These are phyloP conservation scores for Podochytrium sp. DNA, from an alignment of 192 early-diverging fungal species.

Conservation along the genomic window DNA sequence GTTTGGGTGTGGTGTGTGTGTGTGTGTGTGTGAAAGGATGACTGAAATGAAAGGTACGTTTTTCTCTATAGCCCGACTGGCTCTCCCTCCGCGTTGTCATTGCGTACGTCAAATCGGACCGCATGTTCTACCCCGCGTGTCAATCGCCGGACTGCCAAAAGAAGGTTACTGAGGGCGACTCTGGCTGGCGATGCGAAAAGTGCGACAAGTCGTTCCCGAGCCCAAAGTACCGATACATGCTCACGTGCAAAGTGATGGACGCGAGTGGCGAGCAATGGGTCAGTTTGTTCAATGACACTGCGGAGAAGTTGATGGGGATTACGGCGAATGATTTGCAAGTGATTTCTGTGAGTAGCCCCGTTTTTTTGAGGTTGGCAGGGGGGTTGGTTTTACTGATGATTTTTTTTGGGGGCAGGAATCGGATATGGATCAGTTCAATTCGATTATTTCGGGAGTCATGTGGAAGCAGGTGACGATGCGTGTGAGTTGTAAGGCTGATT, in stretches of 20 bases:
- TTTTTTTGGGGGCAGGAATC: slow-evolving; percentile 34
- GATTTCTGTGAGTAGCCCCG: slow-evolving; percentile 60
- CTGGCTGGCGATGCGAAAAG: slow-evolving; percentile 90
- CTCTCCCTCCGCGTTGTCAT: slow-evolving; percentile 76
- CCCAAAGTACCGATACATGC: slow-evolving; percentile 72
- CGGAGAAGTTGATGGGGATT: slow-evolving; percentile 65
- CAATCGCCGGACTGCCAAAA: slow-evolving; percentile 80
- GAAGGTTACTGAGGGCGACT: slow-evolving; percentile 73
- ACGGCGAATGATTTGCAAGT: slow-evolving; percentile 70
- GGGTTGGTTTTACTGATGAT: not conserved
- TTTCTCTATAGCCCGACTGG: slow-evolving; percentile 62
- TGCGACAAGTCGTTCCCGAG: slow-evolving; percentile 71
- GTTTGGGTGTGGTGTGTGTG: no score
- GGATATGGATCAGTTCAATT: slow-evolving; percentile 56
- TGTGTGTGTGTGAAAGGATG: no score
- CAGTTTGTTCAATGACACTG: slow-evolving; percentile 86
- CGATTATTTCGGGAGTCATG: slow-evolving; percentile 52
- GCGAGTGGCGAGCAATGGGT: slow-evolving; percentile 81
- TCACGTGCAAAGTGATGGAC: slow-evolving; percentile 73
- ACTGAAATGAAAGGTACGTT: not conserved
- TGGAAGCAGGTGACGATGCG: slow-evolving; percentile 78
- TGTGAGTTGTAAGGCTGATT: slow-evolving; percentile 80
- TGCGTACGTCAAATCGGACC: slow-evolving; percentile 67
- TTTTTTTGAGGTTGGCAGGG: slow-evolving; percentile 3
- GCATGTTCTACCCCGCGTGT: slow-evolving; percentile 86